Conservation (phyloP, 352 stramenopile genomes). For the Phytophthora cryptogea region DNA sequence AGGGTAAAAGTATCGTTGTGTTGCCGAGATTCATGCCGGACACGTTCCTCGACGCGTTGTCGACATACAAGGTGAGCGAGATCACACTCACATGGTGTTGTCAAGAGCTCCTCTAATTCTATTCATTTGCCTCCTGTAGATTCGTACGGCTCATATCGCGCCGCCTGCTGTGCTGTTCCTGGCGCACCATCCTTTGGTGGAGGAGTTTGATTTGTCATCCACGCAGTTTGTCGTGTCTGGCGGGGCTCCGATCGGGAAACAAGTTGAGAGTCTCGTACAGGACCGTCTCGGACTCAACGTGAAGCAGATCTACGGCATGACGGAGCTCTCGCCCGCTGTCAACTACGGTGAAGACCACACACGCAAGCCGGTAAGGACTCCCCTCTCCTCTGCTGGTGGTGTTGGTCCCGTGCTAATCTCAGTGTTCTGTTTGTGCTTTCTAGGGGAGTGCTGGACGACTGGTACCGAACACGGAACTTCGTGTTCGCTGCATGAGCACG, state of each 20-base stretch:
- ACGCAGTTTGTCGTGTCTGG: slow-evolving; percentile 79
- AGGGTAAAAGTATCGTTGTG: slow-evolving; percentile 84
- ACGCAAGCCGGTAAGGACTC: slow-evolving; percentile 31
- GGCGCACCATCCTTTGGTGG: slow-evolving; percentile 65
- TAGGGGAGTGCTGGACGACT: slow-evolving; percentile 50
- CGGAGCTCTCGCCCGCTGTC: slow-evolving; percentile 46
- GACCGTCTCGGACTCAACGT: slow-evolving; percentile 61
- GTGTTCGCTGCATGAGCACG: slow-evolving; percentile 51
- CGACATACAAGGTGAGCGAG: slow-evolving; percentile 52
- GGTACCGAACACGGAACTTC: slow-evolving; percentile 60
- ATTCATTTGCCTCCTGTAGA: slow-evolving; percentile 25
- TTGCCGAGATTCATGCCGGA: slow-evolving; percentile 91
- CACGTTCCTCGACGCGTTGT: slow-evolving; percentile 84
- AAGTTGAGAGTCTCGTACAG: slow-evolving; percentile 70
- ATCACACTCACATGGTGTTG: no score
- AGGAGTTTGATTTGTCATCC: slow-evolving; percentile 87
- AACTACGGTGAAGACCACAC: slow-evolving; percentile 40
- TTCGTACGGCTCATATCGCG: slow-evolving; percentile 70
- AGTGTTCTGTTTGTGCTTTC: not conserved
- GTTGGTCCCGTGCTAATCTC: not conserved
- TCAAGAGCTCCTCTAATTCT: slow-evolving; percentile 1
- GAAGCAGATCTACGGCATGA: slow-evolving; percentile 72
- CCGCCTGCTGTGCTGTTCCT: slow-evolving; percentile 54
- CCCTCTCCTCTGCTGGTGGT: not conserved
- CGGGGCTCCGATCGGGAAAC: slow-evolving; percentile 87